Evolutionary conservation across 179 eudicot species (phyloP).

Genomic region (Nepenthes alata): DNA sequence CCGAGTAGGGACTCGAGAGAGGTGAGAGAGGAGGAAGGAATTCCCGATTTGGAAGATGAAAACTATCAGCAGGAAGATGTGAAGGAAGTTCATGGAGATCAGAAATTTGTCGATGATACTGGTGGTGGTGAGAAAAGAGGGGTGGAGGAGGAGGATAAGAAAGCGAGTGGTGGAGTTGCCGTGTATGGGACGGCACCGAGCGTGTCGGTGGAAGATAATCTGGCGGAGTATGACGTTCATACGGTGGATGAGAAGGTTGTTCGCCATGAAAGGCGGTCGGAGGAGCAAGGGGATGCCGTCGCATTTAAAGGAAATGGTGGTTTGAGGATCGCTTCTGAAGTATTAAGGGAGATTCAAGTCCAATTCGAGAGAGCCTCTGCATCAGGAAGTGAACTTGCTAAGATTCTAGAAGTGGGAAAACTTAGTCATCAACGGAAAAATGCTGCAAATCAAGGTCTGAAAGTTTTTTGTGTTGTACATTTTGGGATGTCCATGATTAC

Average conservation of each 20-base stretch:
- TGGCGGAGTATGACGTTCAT: conserved; percentile 74
- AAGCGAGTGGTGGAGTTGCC: conserved; percentile 11
- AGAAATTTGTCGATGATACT: conserved; percentile 40
- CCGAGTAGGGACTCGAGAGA: conserved; percentile 45
- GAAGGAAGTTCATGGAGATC: conserved; percentile 59
- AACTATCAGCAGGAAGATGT: conserved; percentile 48
- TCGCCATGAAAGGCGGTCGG: conserved; percentile 24
- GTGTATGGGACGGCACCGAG: conserved; percentile 19
- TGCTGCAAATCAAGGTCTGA: conserved; percentile 28
- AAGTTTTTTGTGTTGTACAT: not conserved
- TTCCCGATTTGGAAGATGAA: conserved; percentile 65
- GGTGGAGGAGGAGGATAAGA: conserved; percentile 20
- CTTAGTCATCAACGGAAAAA: conserved; percentile 39
- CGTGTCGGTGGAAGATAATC: conserved; percentile 22
- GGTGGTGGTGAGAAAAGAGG: conserved; percentile 21
- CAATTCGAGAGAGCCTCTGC: conserved; percentile 72
- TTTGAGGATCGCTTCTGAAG: conserved; percentile 42
- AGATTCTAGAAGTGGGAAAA: conserved; percentile 77
- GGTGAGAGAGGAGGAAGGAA: conserved; percentile 62
- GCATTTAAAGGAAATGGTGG: conserved; percentile 22
- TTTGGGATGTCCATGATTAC: not conserved
- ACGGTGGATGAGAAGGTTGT: conserved; percentile 87
- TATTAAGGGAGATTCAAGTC: conserved; percentile 54
- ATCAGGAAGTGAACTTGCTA: conserved; percentile 50
- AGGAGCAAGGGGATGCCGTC: conserved; percentile 24